Evolutionary conservation across 495 filamentous ascomycete genomes (phyloP).

Genomic region (Penicillium tannophilum): DNA sequence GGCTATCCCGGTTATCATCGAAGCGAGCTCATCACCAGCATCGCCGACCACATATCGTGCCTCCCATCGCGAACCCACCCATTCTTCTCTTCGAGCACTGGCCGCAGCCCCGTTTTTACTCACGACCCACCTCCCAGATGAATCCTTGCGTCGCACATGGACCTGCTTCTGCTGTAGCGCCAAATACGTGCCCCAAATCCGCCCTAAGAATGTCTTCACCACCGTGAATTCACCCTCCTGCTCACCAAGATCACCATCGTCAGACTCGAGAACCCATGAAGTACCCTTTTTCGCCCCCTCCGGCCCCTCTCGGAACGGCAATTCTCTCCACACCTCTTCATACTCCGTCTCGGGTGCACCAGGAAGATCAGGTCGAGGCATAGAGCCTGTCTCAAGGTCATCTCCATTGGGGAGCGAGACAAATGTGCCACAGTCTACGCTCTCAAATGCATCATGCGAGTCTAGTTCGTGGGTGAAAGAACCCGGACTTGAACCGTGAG

Average conservation of each 20-base stretch:
- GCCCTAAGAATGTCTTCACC: slow-evolving; percentile 38
- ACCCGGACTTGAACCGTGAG: slow-evolving; percentile 27
- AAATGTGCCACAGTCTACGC: slow-evolving; percentile 43
- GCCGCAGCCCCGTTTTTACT: slow-evolving; percentile 34
- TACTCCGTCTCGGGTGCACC: slow-evolving; percentile 38
- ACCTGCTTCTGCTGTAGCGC: slow-evolving; percentile 37
- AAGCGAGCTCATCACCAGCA: slow-evolving; percentile 26
- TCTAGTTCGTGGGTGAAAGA: slow-evolving; percentile 47
- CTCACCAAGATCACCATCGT: slow-evolving; percentile 16
- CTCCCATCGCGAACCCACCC: slow-evolving; percentile 25
- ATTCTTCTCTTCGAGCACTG: slow-evolving; percentile 44
- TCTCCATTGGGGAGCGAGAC: slow-evolving; percentile 41
- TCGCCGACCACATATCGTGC: slow-evolving; percentile 33
- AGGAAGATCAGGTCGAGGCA: slow-evolving; percentile 42
- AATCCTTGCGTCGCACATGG: slow-evolving; percentile 14
- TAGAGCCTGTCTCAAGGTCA: slow-evolving; percentile 42
- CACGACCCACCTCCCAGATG: slow-evolving; percentile 23
- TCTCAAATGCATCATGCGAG: slow-evolving; percentile 40
- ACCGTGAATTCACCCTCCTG: slow-evolving; percentile 30
- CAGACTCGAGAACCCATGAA: slow-evolving; percentile 43
- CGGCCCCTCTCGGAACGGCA: slow-evolving; percentile 28
- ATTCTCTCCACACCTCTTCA: slow-evolving; percentile 44
- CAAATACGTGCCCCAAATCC: slow-evolving; percentile 41
- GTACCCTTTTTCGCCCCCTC: slow-evolving; percentile 27
- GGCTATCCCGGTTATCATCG: slow-evolving; percentile 25